Percentiles rank a stretch among this genome's conserved stretches.
phyloP scores from a whole-genome alignment of 192 early-diverging fungal genomes.

The Entomortierella lignicola region DNA sequence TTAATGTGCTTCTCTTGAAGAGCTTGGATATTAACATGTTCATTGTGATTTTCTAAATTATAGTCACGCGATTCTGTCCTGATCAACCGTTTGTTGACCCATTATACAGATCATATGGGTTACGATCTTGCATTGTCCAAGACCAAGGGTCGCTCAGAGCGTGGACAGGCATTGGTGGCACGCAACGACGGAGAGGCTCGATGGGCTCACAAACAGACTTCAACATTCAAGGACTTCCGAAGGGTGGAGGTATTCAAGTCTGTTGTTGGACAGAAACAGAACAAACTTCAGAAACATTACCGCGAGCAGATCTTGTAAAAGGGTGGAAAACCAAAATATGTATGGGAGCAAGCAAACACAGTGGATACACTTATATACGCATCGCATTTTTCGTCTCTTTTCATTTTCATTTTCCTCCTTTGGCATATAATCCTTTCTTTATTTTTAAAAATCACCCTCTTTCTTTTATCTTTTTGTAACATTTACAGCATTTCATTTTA shows the following conservation, averaged over 20 bases:
- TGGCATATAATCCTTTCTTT: background rate
- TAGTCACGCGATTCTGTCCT: constrained; percentile 78
- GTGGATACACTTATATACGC: too few species aligned
- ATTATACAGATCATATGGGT: constrained; percentile 68
- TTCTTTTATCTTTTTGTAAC: background rate
- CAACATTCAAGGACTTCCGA: constrained; percentile 71
- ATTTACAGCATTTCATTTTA: too few species aligned
- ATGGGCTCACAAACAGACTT: constrained; percentile 58
- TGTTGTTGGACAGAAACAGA: constrained; percentile 77
- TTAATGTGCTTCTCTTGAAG: background rate
- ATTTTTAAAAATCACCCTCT: background rate
- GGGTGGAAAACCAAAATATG: background rate
- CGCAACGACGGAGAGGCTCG: constrained; percentile 51
- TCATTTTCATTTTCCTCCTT: background rate
- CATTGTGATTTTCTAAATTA: constrained; percentile 7
- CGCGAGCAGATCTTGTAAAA: constrained; percentile 78
- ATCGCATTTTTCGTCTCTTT: background rate
- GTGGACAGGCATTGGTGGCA: constrained; percentile 52
- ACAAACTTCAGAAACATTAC: constrained; percentile 91
- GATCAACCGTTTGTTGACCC: constrained; percentile 81
- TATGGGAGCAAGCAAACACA: background rate
- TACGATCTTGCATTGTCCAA: constrained; percentile 56
- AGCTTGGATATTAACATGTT: background rate
- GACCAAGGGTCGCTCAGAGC: constrained; percentile 54
- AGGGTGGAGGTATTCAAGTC: constrained; percentile 70